phyloP scores from a whole-genome alignment of 129 eudicot species.

The Centaurea solstitialis region DNA sequence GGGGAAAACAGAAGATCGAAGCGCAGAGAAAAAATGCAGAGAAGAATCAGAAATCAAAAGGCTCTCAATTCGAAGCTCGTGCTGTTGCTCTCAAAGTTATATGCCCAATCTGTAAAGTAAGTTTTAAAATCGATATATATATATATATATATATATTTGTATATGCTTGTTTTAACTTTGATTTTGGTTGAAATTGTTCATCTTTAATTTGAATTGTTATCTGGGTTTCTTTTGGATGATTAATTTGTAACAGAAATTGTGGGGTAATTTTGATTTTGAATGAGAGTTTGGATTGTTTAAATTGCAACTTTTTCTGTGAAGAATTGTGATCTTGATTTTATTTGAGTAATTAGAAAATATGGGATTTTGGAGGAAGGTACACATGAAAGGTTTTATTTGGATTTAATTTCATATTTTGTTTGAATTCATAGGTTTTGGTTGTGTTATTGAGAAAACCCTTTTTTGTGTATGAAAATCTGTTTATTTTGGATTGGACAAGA shows the following conservation, averaged over 20 bases:
- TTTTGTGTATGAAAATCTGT: neutral
- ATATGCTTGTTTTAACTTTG: neutral
- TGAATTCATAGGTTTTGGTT: neutral
- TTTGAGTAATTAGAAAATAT: neutral
- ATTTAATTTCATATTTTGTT: neutral
- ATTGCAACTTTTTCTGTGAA: neutral
- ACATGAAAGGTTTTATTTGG: neutral
- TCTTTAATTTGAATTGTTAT: constrained; percentile 1
- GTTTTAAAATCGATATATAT: neutral
- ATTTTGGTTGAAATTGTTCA: neutral
- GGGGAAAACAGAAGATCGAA: constrained; percentile 97
- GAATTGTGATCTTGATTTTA: constrained; percentile 7
- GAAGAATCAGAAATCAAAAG: constrained; percentile 78
- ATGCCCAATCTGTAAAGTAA: constrained; percentile 88
- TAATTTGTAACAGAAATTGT: neutral
- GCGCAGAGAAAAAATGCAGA: constrained; percentile 87
- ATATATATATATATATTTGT: too few species aligned
- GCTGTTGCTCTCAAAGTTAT: constrained; percentile 88
- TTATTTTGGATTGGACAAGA: neutral
- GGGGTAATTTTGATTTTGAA: neutral
- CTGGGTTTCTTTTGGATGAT: neutral
- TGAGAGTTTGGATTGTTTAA: neutral
- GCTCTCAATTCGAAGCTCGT: constrained; percentile 93
- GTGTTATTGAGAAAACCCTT: neutral
- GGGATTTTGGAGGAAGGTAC: neutral